phyloP scores from a whole-genome alignment of 345 rosid species.

The Combretum micranthum region DNA sequence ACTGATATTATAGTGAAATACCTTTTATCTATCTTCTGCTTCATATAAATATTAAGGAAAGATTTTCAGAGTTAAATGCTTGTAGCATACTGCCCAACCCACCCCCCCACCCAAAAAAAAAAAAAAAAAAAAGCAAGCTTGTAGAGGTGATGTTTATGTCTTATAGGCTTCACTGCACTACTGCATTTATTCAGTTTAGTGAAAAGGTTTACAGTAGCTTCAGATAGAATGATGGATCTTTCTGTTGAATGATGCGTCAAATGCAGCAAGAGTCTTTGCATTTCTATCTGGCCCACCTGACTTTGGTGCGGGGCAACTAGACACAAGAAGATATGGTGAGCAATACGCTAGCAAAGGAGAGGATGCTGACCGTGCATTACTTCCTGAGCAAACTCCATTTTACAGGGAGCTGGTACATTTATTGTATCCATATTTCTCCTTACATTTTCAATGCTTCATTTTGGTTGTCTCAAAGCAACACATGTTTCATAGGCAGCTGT shows the following conservation, averaged over 20 bases:
- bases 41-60: no score
- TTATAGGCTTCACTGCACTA: no score
- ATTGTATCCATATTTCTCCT: conserved; percentile 2
- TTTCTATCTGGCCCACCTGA: conserved; percentile 99
- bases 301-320: conserved; percentile 95
- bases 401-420: conserved; percentile 83
- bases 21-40: no score
- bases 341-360: conserved; percentile 99
- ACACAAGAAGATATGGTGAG: conserved; percentile 95
- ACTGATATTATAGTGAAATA: no score
- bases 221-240: conserved; percentile 2
- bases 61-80: no score
- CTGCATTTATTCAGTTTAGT: no score
- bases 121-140: no score
- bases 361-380: conserved; percentile 98
- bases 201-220: no score
- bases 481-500: conserved; percentile 73
- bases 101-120: no score
- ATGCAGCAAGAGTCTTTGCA: conserved; percentile 92
- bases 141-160: no score
- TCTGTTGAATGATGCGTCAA: conserved; percentile 17
- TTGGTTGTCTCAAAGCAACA: conserved; percentile 20
- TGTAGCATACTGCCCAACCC: no score
- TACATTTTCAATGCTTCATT: conserved; percentile 6
- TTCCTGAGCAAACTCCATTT: conserved; percentile 97